A percentile compares a stretch with the other conserved stretches of the same genome.
Conservation (phyloP, 2,329 filamentous ascomycete species). For the Aspergillus sp. region DNA sequence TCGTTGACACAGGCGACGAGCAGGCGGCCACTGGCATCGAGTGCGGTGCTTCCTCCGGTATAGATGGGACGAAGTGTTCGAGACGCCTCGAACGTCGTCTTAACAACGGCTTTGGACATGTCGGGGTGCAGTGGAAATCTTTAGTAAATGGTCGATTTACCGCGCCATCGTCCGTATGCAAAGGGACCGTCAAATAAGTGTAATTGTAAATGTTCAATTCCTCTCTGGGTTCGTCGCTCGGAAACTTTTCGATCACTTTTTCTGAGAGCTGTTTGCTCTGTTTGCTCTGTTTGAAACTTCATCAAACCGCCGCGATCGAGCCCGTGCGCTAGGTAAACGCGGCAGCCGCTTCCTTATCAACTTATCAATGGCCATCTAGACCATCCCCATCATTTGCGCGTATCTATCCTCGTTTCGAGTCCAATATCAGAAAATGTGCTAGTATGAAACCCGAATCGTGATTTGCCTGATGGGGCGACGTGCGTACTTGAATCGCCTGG, state of each 20-base stretch:
- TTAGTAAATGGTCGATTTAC: slow-evolving; percentile 8
- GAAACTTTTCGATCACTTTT: slow-evolving; percentile 37
- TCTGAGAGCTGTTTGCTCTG: slow-evolving; percentile 21
- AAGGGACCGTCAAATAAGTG: slow-evolving; percentile 16
- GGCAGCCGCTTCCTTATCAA: slow-evolving; percentile 18
- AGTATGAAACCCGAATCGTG: slow-evolving; percentile 1
- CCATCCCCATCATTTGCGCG: not conserved
- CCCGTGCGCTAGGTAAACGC: slow-evolving; percentile 22
- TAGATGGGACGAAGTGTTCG: slow-evolving; percentile 89
- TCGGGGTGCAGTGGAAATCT: slow-evolving; percentile 8
- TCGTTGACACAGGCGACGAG: slow-evolving; percentile 89
- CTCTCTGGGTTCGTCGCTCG: slow-evolving; percentile 14
- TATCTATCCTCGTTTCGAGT: not conserved
- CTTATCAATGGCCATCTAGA: not conserved
- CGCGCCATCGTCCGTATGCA: slow-evolving; percentile 19
- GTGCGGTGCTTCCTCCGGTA: slow-evolving; percentile 81
- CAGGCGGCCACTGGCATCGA: slow-evolving; percentile 77
- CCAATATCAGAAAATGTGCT: not conserved
- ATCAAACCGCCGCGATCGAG: slow-evolving; percentile 11
- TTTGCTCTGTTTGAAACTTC: slow-evolving; percentile 33
- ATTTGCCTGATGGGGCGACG: slow-evolving; percentile 42
- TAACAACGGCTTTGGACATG: slow-evolving; percentile 58
- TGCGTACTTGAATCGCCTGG: slow-evolving; percentile 46
- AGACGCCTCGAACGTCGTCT: slow-evolving; percentile 85
- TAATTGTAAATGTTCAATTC: slow-evolving; percentile 13